Evolutionary conservation across 192 early-diverging fungal genomes (phyloP).

Genomic region (Chytriomyces sp.): DNA sequence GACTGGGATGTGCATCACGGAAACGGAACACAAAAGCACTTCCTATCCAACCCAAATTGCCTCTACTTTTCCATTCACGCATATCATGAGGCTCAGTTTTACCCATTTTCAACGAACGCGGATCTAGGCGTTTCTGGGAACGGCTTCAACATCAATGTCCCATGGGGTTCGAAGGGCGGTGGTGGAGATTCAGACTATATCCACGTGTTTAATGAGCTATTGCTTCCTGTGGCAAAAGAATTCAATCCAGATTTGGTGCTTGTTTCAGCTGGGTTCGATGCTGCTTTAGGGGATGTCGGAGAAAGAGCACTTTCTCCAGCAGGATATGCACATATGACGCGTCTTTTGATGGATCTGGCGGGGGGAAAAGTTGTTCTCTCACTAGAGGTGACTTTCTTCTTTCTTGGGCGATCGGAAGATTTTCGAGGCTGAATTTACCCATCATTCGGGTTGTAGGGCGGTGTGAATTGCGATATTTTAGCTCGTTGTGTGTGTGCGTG

Average conservation of each 20-base stretch:
- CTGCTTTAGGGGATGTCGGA: conserved; percentile 84
- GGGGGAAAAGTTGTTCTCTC: conserved; percentile 76
- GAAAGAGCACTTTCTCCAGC: conserved; percentile 78
- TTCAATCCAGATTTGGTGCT: conserved; percentile 81
- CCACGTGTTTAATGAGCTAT: conserved; percentile 75
- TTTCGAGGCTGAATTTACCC: not conserved
- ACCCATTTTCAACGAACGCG: conserved; percentile 69
- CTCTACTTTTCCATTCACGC: conserved; percentile 90
- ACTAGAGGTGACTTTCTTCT: conserved; percentile 61
- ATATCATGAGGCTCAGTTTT: conserved; percentile 78
- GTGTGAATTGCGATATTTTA: conserved; percentile 81
- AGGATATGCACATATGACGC: conserved; percentile 87
- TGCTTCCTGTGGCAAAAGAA: conserved; percentile 84
- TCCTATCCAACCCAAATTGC: conserved; percentile 77
- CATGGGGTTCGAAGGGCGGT: conserved; percentile 72
- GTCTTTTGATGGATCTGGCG: conserved; percentile 73
- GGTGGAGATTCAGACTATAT: conserved; percentile 88
- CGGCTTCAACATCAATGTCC: conserved; percentile 82
- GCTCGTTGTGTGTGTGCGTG: conserved; percentile 79
- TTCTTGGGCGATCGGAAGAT: not conserved
- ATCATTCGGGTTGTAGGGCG: conserved; percentile 58
- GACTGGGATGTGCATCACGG: conserved; percentile 98
- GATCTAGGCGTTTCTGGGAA: conserved; percentile 63
- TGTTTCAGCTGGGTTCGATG: conserved; percentile 92
- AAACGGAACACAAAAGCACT: conserved; percentile 88